These are phyloP conservation scores for Laguncularia racemosa DNA, from an alignment of 345 rosid species.

Conservation along the genomic window DNA sequence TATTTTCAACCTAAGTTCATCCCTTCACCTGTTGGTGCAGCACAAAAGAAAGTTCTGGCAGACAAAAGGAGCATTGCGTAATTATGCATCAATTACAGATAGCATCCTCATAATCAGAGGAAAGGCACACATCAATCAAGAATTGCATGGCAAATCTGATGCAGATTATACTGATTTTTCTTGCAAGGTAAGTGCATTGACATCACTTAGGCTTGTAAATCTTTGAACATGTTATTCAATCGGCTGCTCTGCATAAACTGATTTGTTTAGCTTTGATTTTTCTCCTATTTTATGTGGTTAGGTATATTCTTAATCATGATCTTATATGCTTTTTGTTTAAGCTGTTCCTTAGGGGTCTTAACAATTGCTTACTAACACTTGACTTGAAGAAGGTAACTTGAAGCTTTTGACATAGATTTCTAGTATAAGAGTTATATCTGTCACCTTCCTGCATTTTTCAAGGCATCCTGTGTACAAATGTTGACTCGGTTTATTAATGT, in stretches of 20 bases:
- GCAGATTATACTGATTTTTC: constrained; percentile 77
- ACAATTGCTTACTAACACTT: too few relatives aligned
- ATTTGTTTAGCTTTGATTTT: too few relatives aligned
- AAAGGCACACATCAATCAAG: constrained; percentile 79
- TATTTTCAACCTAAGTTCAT: too few relatives aligned
- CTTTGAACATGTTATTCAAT: neutral
- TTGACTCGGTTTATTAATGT: too few relatives aligned
- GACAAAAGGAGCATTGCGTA: constrained; percentile 59
- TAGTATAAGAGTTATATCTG: neutral
- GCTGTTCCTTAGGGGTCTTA: too few relatives aligned
- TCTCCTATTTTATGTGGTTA: too few relatives aligned
- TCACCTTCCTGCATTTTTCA: too few relatives aligned
- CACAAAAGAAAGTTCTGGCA: constrained; percentile 55
- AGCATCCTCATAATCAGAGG: constrained; percentile 95
- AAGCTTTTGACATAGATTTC: too few relatives aligned
- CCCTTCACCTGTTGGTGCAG: constrained; percentile 25
- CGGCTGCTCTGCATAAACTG: neutral
- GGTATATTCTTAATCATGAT: too few relatives aligned
- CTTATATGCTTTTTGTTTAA: too few relatives aligned
- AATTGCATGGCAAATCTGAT: constrained; percentile 82
- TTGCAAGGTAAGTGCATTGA: constrained; percentile 48
- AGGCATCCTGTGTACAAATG: too few relatives aligned
- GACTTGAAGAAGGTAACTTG: too few relatives aligned
- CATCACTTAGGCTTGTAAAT: neutral
- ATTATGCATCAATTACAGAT: constrained; percentile 69